Base-by-base conservation (phyloP, 345 rosid species). In the Gossypium longicalyx region DNA sequence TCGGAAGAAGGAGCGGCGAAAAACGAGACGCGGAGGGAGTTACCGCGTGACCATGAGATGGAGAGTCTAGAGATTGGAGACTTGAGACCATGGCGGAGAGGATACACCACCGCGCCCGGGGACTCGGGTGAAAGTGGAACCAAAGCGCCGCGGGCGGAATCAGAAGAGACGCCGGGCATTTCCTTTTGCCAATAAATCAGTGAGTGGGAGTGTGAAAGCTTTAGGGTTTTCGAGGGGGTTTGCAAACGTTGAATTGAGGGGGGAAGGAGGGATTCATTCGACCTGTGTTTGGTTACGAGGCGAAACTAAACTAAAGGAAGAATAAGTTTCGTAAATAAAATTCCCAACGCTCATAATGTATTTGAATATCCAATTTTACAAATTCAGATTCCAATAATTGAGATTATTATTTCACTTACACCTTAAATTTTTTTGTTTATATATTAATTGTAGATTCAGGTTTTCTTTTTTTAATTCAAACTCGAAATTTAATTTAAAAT, bases 11-110 rank as follows among this genome's bases (percentile, higher is more conserved):
- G 73, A 2, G 89, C 82, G 3, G 70, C 56, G 12, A 77, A 78
- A 76, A 93, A 79, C 0, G 98, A 85, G 75, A 93, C 88, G 72
- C 93, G 95, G 23, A 95, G 91, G 59, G 88, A 80, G 89, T 89
- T 93, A 48, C 97, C 99, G 38, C 89, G 87, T 2, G 89, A 85
- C 97, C 97, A 95, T 54, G 93, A 91, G 79, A 95, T 76, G 74
- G 98, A 90, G 56, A 93, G 83, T 59, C 91, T 89, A 57, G 90
- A 85, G 75, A 87, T 78, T 2, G 93, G 93, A 38, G 88, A 86
- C 58, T 82, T 84, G 9, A 95, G 85, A 44, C 91, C 90, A 77
- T 93, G 90, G 43, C 60, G 82, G 53, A 93, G 86, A 57, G 94
- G 92, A 77, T 86, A 88, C 49, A 89, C 67, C 15, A 71, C 84